Evolutionary conservation across 108 stramenopile species (phyloP).

Genomic region (Pseudonitzschia multistriata): DNA sequence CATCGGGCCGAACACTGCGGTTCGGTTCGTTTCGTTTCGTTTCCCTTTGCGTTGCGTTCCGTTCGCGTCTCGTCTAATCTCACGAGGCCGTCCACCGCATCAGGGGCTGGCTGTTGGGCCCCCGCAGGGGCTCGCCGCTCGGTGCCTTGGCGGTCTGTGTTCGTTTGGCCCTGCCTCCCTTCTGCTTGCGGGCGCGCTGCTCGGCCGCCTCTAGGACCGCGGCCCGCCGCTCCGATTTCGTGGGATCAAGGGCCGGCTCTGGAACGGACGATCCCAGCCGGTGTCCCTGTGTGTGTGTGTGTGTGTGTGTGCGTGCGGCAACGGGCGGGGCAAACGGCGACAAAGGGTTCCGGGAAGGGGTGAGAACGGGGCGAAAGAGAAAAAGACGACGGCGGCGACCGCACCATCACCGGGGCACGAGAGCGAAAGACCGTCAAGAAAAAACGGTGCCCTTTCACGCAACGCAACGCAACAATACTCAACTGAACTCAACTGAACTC

Average conservation of each 20-base stretch:
- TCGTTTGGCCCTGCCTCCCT: slow-evolving; percentile 23
- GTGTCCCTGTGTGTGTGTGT: slow-evolving; percentile 27
- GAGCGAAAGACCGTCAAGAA: too few relatives aligned
- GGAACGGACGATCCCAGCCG: slow-evolving; percentile 41
- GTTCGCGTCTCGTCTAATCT: slow-evolving; percentile 15
- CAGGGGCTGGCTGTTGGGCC: slow-evolving; percentile 49
- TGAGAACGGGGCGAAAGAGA: too few relatives aligned
- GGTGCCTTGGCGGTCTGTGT: slow-evolving; percentile 18
- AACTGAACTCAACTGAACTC: not conserved
- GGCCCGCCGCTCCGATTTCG: slow-evolving; percentile 43
- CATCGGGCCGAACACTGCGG: too few relatives aligned
- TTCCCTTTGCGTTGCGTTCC: too few relatives aligned
- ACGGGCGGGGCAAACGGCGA: not conserved
- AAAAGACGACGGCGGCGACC: too few relatives aligned
- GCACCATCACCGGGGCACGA: too few relatives aligned
- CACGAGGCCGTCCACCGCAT: slow-evolving; percentile 50
- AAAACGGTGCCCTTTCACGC: not conserved
- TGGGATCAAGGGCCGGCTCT: slow-evolving; percentile 39
- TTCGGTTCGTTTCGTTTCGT: too few relatives aligned
- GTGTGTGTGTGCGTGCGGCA: not conserved
- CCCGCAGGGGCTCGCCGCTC: slow-evolving; percentile 34
- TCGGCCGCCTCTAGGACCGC: slow-evolving; percentile 53
- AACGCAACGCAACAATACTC: not conserved
- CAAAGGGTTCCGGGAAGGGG: too few relatives aligned
- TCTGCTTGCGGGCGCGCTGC: slow-evolving; percentile 34